Conservation (phyloP, 768 basidiomycete genomes). For the Sporobolomyces phaffii region DNA sequence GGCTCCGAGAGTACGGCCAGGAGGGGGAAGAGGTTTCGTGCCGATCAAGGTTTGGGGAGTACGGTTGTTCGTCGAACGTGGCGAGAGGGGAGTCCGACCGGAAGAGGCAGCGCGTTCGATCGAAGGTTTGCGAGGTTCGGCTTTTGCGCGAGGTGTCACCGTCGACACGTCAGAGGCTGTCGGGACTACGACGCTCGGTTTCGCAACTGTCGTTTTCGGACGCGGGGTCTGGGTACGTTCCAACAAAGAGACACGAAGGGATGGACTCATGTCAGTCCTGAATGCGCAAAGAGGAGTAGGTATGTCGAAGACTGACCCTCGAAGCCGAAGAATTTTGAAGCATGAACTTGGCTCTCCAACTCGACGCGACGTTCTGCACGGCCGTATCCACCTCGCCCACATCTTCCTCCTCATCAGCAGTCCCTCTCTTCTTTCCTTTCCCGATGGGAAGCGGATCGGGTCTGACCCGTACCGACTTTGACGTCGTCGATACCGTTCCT, state of each 20-base stretch:
- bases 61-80: background rate
- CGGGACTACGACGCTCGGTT: too few relatives aligned
- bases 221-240: background rate
- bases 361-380: conserved; percentile 18
- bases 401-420: background rate
- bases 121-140: background rate
- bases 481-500: background rate
- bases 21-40: background rate
- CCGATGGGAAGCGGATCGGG: background rate
- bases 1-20: background rate
- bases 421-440: background rate
- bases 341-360: conserved; percentile 34
- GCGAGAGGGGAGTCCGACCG: background rate
- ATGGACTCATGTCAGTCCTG: too few relatives aligned
- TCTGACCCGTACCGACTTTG: background rate
- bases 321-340: background rate
- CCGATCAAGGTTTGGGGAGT: background rate
- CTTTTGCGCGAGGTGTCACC: too few relatives aligned
- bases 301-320: conserved; percentile 16
- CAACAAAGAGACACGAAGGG: background rate
- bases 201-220: background rate
- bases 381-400: conserved; percentile 10
- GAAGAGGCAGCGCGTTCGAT: background rate
- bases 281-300: too few relatives aligned
- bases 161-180: too few relatives aligned